Conservation (phyloP, 805 yeast genomes). For the Pachysolen tannophilus region DNA sequence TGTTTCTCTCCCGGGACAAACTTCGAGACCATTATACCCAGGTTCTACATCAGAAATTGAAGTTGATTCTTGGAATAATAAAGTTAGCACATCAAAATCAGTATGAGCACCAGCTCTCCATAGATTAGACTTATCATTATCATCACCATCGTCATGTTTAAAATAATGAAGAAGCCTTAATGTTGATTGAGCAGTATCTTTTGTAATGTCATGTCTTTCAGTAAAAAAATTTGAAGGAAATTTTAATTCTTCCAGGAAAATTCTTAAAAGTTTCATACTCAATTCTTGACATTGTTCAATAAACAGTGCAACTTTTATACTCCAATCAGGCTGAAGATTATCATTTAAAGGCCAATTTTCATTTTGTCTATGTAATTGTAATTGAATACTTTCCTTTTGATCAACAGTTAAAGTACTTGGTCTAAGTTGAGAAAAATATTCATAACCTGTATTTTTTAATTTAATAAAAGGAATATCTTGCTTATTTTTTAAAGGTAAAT, state of each 20-base stretch:
- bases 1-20: constrained; percentile 28
- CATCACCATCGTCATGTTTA: constrained; percentile 14
- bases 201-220: constrained; percentile 19
- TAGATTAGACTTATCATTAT: no score
- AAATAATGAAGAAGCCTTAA: constrained; percentile 25
- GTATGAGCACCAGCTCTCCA: constrained; percentile 33
- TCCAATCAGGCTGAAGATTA: constrained; percentile 23
- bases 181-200: constrained; percentile 25
- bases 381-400: constrained; percentile 24
- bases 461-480: constrained; percentile 23
- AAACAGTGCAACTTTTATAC: constrained; percentile 14
- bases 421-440: constrained; percentile 23
- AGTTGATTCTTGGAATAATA: constrained; percentile 21
- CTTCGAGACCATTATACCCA: constrained; percentile 28
- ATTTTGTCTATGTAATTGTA: constrained; percentile 22
- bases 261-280: constrained; percentile 18
- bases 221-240: constrained; percentile 20
- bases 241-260: constrained; percentile 24
- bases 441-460: constrained; percentile 26
- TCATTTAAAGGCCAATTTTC: constrained; percentile 24
- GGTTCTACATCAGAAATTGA: constrained; percentile 19
- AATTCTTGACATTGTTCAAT: constrained; percentile 18
- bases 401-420: constrained; percentile 28
- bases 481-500: constrained; percentile 16
- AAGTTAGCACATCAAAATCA: constrained; percentile 26